phyloP scores from a whole-genome alignment of 768 basidiomycete species.

The Pleurotus cornucopiae region DNA sequence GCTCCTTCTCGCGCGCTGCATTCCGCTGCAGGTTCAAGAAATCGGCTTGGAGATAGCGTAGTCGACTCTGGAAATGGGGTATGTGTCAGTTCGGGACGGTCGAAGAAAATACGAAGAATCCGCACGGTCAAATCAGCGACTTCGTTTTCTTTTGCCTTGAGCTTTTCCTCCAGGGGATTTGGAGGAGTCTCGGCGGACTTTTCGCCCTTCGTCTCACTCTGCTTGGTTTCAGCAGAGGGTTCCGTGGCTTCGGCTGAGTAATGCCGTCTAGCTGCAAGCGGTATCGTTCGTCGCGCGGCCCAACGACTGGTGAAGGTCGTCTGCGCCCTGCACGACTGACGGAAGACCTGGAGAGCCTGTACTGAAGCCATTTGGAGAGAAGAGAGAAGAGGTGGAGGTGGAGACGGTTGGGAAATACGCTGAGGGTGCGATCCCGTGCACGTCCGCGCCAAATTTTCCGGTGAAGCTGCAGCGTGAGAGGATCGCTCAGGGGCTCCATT shows the following conservation, averaged over 20 bases:
- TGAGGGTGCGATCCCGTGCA: slow-evolving; percentile 11
- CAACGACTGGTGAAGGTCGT: slow-evolving; percentile 38
- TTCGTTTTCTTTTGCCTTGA: slow-evolving; percentile 79
- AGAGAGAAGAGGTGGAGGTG: slow-evolving; percentile 10
- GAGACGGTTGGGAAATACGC: slow-evolving; percentile 12
- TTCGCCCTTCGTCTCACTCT: slow-evolving; percentile 23
- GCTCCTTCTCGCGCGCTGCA: slow-evolving; percentile 85
- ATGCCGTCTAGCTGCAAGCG: slow-evolving; percentile 31
- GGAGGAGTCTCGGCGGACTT: slow-evolving; percentile 20
- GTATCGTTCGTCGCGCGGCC: slow-evolving; percentile 21
- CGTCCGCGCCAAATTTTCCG: slow-evolving; percentile 10
- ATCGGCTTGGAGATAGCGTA: slow-evolving; percentile 92
- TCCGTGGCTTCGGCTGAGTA: slow-evolving; percentile 57
- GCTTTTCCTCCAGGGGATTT: slow-evolving; percentile 40
- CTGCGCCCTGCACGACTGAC: slow-evolving; percentile 52
- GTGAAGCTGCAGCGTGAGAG: neutral
- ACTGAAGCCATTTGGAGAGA: slow-evolving; percentile 43
- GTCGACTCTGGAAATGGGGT: slow-evolving; percentile 57
- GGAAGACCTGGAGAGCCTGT: slow-evolving; percentile 48
- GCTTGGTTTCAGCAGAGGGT: neutral
- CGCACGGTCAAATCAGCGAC: slow-evolving; percentile 82
- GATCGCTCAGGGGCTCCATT: slow-evolving; percentile 1
- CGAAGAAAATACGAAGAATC: neutral
- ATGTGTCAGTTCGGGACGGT: slow-evolving; percentile 9
- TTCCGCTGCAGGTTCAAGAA: slow-evolving; percentile 94